Evolutionary conservation across 2,329 filamentous ascomycete genomes (phyloP).

Genomic region (Ophiostoma novo-ulmi): DNA sequence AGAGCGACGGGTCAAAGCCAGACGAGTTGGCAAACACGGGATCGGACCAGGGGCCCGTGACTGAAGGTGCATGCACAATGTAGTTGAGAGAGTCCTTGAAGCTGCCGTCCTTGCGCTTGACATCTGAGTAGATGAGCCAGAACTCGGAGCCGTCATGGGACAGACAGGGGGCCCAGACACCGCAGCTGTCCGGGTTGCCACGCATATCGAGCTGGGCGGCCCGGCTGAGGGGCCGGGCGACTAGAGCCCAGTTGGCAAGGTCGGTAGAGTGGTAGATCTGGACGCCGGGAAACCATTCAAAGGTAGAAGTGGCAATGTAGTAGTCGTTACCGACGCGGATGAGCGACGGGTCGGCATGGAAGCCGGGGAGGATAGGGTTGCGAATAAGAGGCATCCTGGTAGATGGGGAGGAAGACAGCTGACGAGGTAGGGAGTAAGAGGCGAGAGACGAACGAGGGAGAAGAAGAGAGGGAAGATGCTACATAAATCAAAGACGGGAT

Average conservation of each 20-base stretch:
- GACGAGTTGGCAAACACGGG: constrained; percentile 52
- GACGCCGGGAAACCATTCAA: constrained; percentile 48
- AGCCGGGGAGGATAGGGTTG: constrained; percentile 54
- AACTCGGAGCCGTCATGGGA: constrained; percentile 56
- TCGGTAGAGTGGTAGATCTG: constrained; percentile 51
- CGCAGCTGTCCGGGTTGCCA: constrained; percentile 55
- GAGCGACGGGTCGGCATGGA: constrained; percentile 50
- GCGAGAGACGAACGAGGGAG: neutral
- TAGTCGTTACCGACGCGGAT: constrained; percentile 35
- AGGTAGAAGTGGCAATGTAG: constrained; percentile 49
- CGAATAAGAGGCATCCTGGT: constrained; percentile 25
- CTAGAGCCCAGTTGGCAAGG: constrained; percentile 45
- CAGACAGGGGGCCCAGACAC: constrained; percentile 61
- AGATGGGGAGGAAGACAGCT: neutral
- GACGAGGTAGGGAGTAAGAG: neutral
- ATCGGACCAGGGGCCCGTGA: constrained; percentile 59
- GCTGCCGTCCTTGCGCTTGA: constrained; percentile 61
- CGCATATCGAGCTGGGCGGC: constrained; percentile 44
- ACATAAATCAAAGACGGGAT: neutral
- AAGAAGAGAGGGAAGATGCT: neutral
- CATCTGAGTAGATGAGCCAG: constrained; percentile 61
- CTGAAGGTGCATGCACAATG: constrained; percentile 49
- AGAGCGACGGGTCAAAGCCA: constrained; percentile 55
- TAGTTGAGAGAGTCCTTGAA: constrained; percentile 44
- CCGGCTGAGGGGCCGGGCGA: constrained; percentile 39